Conservation (phyloP, 306 rosid genomes). For the Corylus avellana region DNA sequence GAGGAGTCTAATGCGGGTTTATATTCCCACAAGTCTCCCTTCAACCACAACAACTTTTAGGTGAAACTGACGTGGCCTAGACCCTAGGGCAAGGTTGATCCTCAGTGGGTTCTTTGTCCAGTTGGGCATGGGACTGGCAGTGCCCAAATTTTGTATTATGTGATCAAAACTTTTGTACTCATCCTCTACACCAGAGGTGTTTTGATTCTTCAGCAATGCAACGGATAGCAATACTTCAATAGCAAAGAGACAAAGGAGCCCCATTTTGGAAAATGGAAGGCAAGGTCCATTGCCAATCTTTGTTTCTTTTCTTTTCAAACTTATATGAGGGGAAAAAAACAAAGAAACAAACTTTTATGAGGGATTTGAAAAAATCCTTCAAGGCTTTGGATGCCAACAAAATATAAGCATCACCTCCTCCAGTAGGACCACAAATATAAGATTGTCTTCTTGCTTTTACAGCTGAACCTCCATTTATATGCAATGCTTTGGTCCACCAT, state of each 20-base stretch:
- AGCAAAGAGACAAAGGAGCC: neutral
- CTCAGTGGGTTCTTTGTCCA: neutral
- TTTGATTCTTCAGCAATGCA: conserved; percentile 3
- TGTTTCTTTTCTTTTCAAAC: neutral
- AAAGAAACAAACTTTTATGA: neutral
- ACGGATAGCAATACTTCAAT: neutral
- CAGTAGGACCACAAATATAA: neutral
- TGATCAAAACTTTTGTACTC: neutral
- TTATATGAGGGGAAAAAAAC: neutral
- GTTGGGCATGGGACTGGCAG: neutral
- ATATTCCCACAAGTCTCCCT: neutral
- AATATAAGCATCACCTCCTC: neutral
- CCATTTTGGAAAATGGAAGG: neutral
- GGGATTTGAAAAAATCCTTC: neutral
- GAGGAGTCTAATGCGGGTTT: neutral
- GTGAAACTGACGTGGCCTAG: neutral
- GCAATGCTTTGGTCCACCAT: neutral
- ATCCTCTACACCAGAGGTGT: neutral
- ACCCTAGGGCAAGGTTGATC: neutral
- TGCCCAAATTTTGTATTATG: neutral
- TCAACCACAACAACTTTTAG: neutral
- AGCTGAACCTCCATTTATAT: neutral
- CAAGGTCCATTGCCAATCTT: neutral
- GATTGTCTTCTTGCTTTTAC: neutral
- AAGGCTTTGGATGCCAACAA: conserved; percentile 20